Percentiles rank a stretch among this genome's conserved stretches.
These are phyloP conservation scores for Clonostachys rosea DNA, from an alignment of 2,329 filamentous ascomycete species.

Conservation along the genomic window DNA sequence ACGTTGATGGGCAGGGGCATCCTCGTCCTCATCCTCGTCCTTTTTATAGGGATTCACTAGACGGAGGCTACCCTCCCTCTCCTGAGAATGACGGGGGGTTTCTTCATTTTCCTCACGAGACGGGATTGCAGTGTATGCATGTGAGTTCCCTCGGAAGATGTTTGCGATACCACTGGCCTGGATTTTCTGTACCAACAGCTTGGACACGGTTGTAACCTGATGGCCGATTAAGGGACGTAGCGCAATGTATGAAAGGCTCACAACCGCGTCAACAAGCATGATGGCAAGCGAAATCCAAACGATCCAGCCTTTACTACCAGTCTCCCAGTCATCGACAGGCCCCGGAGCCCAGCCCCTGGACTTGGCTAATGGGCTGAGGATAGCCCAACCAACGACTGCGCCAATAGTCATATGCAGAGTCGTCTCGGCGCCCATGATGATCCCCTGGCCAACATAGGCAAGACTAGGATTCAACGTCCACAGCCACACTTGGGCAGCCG, in stretches of 20 bases:
- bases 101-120: constrained; percentile 1
- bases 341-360: constrained; percentile 84
- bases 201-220: constrained; percentile 13
- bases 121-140: constrained; percentile 5
- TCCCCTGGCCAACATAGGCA: constrained; percentile 95
- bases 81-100: constrained; percentile 1
- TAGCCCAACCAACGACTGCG: constrained; percentile 82
- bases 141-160: constrained; percentile 1
- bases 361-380: constrained; percentile 88
- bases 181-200: constrained; percentile 4
- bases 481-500: constrained; percentile 75
- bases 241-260: constrained; percentile 79
- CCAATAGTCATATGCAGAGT: constrained; percentile 94
- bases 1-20: constrained; percentile 80
- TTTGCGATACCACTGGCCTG: not conserved
- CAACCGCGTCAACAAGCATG: constrained; percentile 90
- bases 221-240: constrained; percentile 48
- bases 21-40: constrained; percentile 42
- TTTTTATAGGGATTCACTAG: constrained; percentile 1
- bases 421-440: constrained; percentile 96
- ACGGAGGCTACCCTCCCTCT: not conserved
- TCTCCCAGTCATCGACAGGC: constrained; percentile 81
- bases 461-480: constrained; percentile 96
- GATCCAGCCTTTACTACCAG: constrained; percentile 96
- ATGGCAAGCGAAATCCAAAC: constrained; percentile 95